Evolutionary conservation across 495 filamentous ascomycete species (phyloP), one percentile per base, ranked within the genome.

Genomic region (Cenococcum geophilum): DNA sequence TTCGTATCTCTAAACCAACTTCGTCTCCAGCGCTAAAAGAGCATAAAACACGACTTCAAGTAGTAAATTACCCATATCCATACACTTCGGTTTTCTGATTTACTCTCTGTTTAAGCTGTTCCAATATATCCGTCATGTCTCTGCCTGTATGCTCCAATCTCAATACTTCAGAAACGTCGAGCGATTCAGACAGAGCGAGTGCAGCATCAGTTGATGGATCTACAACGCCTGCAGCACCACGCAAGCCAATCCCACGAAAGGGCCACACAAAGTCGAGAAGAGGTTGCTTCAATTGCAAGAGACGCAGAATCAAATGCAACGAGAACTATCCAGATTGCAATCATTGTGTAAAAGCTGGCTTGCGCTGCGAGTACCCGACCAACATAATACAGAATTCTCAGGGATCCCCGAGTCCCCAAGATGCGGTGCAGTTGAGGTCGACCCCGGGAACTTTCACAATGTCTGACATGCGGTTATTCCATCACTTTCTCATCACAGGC

Each of bases 221-320:
- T 45, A 18, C 37, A 18, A 6, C 57, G n/a, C 54, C 61, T 40
- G 35, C 37, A 36, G 58, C 54, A 22, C 66, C 66, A 52, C 65
- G 66, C 52, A 68, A 66, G 37, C 65, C 68, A 3, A 68, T 70
- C 23, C 68, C 68, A 23, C 37, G 68, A 37, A 70, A 70, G 58
- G 68, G 68, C 14, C 83, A 86, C 59, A 85, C 78, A 1, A 87
- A 87, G 68, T 84, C 81, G 27, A 73, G 84, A 2, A 71, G 77
- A n/a, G 84, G 83, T 0, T 87, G 84, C 65, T 83, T 78, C 61
- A 83, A 83, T 71, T 87, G 84, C 76, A 87, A 87, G 69, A 72
- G 76, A 45, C 73, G 83, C 10, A 75, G 79, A 60, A 85, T 87
- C 65, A 87, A 86, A 77, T 86, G 83, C 69, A 81, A 83, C 66